These are phyloP conservation scores for Trypanosoma caninum DNA, from an alignment of 208 protist species.

Conservation along the genomic window DNA sequence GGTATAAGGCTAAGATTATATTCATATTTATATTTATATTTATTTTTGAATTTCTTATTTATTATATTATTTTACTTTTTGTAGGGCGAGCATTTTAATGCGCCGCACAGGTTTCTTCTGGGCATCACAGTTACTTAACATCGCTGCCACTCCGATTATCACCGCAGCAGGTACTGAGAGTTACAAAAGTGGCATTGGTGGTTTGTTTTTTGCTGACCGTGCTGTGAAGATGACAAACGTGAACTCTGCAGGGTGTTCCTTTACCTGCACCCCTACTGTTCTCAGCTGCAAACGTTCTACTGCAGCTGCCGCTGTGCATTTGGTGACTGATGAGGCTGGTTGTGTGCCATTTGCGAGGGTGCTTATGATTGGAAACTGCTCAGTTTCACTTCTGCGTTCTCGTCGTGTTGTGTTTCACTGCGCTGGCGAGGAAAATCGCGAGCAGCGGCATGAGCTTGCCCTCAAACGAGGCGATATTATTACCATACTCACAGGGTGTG, in stretches of 20 bases:
- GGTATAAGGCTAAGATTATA: slow-evolving; percentile 8
- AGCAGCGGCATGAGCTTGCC: slow-evolving; percentile 45
- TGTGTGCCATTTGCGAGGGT: slow-evolving; percentile 22
- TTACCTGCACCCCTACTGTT: slow-evolving; percentile 50
- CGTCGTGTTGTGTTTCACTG: slow-evolving; percentile 56
- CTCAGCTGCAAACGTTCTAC: slow-evolving; percentile 37
- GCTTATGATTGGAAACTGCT: slow-evolving; percentile 41
- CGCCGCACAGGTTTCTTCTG: slow-evolving; percentile 4
- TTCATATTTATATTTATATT: slow-evolving; percentile 16
- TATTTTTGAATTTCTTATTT: slow-evolving; percentile 14
- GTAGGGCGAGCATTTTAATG: slow-evolving; percentile 8
- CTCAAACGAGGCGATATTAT: slow-evolving; percentile 54
- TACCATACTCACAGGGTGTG: slow-evolving; percentile 45
- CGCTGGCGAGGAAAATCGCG: slow-evolving; percentile 33
- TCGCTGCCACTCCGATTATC: neutral
- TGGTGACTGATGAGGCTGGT: slow-evolving; percentile 6
- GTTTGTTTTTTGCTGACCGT: slow-evolving; percentile 68
- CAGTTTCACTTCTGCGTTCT: slow-evolving; percentile 49
- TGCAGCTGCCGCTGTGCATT: slow-evolving; percentile 35
- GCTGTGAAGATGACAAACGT: slow-evolving; percentile 58
- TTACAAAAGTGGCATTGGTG: neutral
- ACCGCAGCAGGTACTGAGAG: neutral
- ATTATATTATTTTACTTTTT: slow-evolving; percentile 11
- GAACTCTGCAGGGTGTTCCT: slow-evolving; percentile 32
- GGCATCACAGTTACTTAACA: neutral